Evolutionary conservation across 2,329 filamentous ascomycete species (phyloP).

Genomic region (Colletotrichum sp.): DNA sequence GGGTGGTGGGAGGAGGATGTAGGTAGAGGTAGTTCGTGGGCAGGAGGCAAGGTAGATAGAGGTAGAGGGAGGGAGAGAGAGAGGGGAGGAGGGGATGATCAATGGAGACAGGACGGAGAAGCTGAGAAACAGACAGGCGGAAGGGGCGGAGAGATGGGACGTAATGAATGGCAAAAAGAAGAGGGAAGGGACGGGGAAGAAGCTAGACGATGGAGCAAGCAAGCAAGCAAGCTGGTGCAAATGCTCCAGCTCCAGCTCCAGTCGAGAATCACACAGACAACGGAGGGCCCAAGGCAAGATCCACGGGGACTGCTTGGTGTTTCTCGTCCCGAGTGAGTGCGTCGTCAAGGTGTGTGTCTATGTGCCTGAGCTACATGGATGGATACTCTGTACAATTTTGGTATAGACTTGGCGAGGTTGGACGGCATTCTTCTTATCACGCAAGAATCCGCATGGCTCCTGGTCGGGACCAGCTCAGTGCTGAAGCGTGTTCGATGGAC

Average conservation of each 20-base stretch:
- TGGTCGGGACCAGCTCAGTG: not conserved
- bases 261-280: not conserved
- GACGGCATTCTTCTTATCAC: not conserved
- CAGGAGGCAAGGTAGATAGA: not conserved
- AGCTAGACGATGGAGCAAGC: not conserved
- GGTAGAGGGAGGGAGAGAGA: not conserved
- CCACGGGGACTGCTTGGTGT: slow-evolving; percentile 5
- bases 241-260: not conserved
- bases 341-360: not conserved
- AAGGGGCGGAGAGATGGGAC: slow-evolving; percentile 14
- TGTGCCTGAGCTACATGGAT: not conserved
- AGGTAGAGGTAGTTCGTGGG: not conserved
- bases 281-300: not conserved
- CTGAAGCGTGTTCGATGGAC: not conserved
- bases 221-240: not conserved
- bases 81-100: not conserved
- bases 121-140: slow-evolving; percentile 4
- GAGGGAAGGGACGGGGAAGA: not conserved
- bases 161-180: slow-evolving; percentile 12
- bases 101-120: slow-evolving; percentile 5
- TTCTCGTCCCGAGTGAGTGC: not conserved
- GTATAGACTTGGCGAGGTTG: not conserved
- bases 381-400: not conserved
- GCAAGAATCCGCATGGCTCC: not conserved
- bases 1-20: not conserved